A percentile compares a stretch with the other conserved stretches of the same genome.
Conservation (phyloP, 192 early-diverging fungal genomes). For the Podochytrium sp. region DNA sequence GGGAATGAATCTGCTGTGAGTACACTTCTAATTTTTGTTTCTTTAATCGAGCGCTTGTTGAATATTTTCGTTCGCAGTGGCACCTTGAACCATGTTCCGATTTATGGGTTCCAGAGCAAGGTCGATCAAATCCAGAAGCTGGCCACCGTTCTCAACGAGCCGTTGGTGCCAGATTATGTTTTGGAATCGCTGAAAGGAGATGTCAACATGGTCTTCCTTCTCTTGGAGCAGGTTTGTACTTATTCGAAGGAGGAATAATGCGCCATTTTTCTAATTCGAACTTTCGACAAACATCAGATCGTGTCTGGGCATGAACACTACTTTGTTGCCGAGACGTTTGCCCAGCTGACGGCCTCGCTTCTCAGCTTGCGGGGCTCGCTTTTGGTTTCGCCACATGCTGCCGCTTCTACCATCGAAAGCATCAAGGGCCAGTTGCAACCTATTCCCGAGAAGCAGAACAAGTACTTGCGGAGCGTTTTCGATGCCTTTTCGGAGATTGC, state of each 20-base stretch:
- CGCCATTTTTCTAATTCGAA: not conserved
- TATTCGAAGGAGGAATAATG: too few relatives aligned
- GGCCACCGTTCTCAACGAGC: not conserved
- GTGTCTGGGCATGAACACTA: slow-evolving; percentile 11
- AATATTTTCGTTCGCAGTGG: not conserved
- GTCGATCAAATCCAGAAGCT: slow-evolving; percentile 29
- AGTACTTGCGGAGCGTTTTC: not conserved
- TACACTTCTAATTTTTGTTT: not conserved
- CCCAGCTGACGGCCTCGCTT: not conserved
- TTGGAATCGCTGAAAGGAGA: not conserved
- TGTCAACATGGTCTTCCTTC: slow-evolving; percentile 13
- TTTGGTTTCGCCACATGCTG: not conserved
- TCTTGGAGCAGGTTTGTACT: slow-evolving; percentile 25
- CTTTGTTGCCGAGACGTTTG: not conserved
- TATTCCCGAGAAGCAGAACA: slow-evolving; percentile 11
- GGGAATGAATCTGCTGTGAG: slow-evolving; percentile 18
- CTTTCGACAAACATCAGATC: not conserved
- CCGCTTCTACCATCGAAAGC: not conserved
- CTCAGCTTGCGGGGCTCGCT: not conserved
- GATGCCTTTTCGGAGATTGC: not conserved
- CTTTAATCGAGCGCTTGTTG: not conserved
- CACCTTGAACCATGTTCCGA: slow-evolving; percentile 33
- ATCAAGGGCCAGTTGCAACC: not conserved
- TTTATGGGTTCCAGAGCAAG: slow-evolving; percentile 40
- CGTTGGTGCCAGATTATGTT: not conserved